These are phyloP conservation scores for Metarhizium anisopliae DNA, from an alignment of 2,329 filamentous ascomycete genomes.

Conservation along the genomic window DNA sequence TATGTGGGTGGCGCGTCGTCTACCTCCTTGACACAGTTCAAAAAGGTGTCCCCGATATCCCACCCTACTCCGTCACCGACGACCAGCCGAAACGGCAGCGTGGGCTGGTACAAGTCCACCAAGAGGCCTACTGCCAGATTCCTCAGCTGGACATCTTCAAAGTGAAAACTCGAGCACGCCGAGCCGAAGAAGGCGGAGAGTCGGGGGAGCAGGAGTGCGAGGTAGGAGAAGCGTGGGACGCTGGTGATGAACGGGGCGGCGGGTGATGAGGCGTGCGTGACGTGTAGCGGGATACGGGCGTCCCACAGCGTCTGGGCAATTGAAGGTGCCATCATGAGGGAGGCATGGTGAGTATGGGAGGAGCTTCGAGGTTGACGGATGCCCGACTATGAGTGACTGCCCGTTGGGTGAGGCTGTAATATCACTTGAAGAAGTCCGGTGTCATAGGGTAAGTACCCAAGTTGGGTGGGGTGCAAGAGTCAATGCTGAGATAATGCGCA, in stretches of 20 bases:
- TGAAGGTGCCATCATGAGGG: conserved; percentile 3
- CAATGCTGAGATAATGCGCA: background rate
- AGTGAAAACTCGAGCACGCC: conserved; percentile 50
- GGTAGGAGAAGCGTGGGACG: conserved; percentile 51
- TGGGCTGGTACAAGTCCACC: conserved; percentile 47
- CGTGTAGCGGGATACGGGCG: conserved; percentile 43
- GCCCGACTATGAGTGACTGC: background rate
- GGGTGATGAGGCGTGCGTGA: conserved; percentile 40
- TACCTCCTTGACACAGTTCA: conserved; percentile 56
- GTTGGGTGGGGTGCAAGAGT: background rate
- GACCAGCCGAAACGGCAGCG: conserved; percentile 44
- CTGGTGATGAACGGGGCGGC: conserved; percentile 42
- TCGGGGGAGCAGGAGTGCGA: conserved; percentile 47
- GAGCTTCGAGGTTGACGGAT: background rate
- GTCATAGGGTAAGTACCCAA: background rate
- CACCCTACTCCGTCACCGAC: conserved; percentile 46
- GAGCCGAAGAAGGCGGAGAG: conserved; percentile 42
- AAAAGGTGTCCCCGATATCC: conserved; percentile 54
- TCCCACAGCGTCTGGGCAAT: conserved; percentile 44
- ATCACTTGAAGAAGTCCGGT: background rate
- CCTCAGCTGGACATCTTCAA: conserved; percentile 43
- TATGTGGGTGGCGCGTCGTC: background rate
- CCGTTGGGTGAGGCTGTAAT: background rate
- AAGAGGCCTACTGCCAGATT: conserved; percentile 46
- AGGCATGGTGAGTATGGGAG: conserved; percentile 2